Base-by-base conservation (phyloP, 176 grass and related monocot genomes). In the Cenchrus fungigraminus region DNA sequence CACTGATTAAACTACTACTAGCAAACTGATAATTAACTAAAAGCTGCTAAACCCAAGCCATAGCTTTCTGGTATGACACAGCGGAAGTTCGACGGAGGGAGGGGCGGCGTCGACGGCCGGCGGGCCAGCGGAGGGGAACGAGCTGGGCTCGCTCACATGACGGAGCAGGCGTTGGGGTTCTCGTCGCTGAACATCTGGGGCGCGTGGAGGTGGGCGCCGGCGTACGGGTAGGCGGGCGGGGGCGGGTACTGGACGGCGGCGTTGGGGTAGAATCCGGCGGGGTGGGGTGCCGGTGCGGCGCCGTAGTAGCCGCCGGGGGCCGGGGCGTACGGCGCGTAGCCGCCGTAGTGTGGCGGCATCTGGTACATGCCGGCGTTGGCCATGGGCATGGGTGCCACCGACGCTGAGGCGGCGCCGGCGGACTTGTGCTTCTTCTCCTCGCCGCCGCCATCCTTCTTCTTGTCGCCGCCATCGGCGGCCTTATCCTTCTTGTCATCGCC, bases 171-270 rank as follows among this genome's bases (percentile, higher is more conserved):
- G 85, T 98, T 98, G 20, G 97, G 96, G 71, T 98, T 98, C 88
- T 98, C 97, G 87, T 98, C 97, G 86, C 97, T 98, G 64, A 98
- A 98, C 79, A 98, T 87, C 91, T 95, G 97, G 29, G 93, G 93
- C 28, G 91, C 88, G 52, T 95, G 80, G 67, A 82, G 51, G 53
- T 82, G 83, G 49, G 86, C 58, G 25, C 82, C 76, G 6, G 14
- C 49, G 75, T 92, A 88, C 19, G 76, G 25, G 73, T 85, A 87
- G 31, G 49, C 19, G 47, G 75, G 63, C 8, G 74, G 52, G 44
- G 77, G 53, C 2, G 32, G 63, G 86, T 88, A 85, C 56, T 85
- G 84, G 55, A 22, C 89, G 8, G 32, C 89, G 89, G 64, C 78
- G 87, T 78, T 84, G 44, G 80, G 79, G 71, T 92, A 94, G 69